phyloP scores from a whole-genome alignment of 495 filamentous ascomycete species.

The Lasiosphaeria hispida region DNA sequence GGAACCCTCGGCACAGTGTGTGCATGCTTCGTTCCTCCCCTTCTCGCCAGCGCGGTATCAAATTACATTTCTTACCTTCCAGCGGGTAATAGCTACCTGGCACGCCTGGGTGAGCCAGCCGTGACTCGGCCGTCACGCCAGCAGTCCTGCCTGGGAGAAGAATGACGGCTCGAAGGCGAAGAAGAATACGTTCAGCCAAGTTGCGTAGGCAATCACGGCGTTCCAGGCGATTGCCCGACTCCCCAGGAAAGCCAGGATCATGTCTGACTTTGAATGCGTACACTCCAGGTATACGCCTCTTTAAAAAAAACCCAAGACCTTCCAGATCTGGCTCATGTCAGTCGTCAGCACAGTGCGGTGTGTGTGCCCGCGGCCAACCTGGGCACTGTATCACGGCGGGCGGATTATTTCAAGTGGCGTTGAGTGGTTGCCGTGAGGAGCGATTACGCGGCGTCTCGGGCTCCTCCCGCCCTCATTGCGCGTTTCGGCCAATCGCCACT shows the following conservation, averaged over 20 bases:
- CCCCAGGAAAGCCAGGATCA: too few relatives aligned
- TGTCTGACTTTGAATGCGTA: too few relatives aligned
- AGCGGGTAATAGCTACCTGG: too few relatives aligned
- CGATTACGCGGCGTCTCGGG: slow-evolving; percentile 25
- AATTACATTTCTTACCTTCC: too few relatives aligned
- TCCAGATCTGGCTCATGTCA: background rate
- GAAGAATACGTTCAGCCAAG: too few relatives aligned
- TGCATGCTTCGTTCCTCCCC: background rate
- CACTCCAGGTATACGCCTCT: background rate
- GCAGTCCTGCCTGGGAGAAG: too few relatives aligned
- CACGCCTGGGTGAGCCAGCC: too few relatives aligned
- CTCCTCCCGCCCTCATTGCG: slow-evolving; percentile 4
- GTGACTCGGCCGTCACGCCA: too few relatives aligned
- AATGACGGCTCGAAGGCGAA: too few relatives aligned
- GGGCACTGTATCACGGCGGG: slow-evolving; percentile 13
- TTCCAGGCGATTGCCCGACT: too few relatives aligned
- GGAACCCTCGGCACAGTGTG: background rate
- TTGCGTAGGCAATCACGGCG: too few relatives aligned
- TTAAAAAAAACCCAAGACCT: background rate
- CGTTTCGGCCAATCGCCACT: slow-evolving; percentile 11
- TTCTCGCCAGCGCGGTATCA: background rate
- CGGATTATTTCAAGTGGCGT: slow-evolving; percentile 4
- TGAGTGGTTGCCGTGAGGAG: background rate
- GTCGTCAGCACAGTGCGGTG: slow-evolving; percentile 10
- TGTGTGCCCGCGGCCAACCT: background rate